Conservation (phyloP, 2,329 filamentous ascomycete genomes). For the Aureobasidium sp. region DNA sequence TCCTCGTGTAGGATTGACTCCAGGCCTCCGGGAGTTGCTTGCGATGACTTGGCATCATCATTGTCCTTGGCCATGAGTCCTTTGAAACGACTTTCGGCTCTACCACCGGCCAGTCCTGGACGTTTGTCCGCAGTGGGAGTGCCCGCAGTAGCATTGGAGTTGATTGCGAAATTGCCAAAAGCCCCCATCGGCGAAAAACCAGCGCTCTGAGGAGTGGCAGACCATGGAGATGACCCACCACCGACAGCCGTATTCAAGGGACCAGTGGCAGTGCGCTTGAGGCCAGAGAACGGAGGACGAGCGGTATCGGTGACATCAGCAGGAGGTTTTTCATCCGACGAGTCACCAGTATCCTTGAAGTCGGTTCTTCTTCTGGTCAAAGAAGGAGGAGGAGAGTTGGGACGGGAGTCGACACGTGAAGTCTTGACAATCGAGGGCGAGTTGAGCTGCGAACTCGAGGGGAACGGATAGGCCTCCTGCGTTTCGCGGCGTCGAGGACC, state of each 20-base stretch:
- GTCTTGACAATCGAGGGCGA: conserved; percentile 48
- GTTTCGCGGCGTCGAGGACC: conserved; percentile 78
- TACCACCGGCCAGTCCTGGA: conserved; percentile 55
- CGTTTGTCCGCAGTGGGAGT: conserved; percentile 62
- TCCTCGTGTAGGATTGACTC: conserved; percentile 44
- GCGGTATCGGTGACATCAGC: conserved; percentile 32
- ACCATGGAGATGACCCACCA: conserved; percentile 51
- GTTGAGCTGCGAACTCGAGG: conserved; percentile 26
- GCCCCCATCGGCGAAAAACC: conserved; percentile 69
- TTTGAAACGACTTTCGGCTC: conserved; percentile 77
- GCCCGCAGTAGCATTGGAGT: conserved; percentile 41
- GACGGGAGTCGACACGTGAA: conserved; percentile 53
- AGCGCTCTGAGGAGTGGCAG: conserved; percentile 52
- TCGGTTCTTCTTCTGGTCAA: conserved; percentile 57
- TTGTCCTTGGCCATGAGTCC: conserved; percentile 75
- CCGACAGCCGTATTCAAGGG: conserved; percentile 46
- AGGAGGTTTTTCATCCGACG: conserved; percentile 27
- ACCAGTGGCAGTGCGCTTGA: conserved; percentile 51
- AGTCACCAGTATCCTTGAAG: conserved; percentile 43
- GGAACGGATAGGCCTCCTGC: conserved; percentile 58
- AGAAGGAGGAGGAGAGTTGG: conserved; percentile 54
- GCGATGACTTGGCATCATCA: conserved; percentile 56
- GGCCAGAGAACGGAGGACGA: conserved; percentile 41
- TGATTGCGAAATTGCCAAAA: conserved; percentile 84
- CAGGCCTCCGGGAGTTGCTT: conserved; percentile 23